These are phyloP conservation scores for Lomentospora prolificans DNA, from an alignment of 2,329 filamentous ascomycete species.

Conservation along the genomic window DNA sequence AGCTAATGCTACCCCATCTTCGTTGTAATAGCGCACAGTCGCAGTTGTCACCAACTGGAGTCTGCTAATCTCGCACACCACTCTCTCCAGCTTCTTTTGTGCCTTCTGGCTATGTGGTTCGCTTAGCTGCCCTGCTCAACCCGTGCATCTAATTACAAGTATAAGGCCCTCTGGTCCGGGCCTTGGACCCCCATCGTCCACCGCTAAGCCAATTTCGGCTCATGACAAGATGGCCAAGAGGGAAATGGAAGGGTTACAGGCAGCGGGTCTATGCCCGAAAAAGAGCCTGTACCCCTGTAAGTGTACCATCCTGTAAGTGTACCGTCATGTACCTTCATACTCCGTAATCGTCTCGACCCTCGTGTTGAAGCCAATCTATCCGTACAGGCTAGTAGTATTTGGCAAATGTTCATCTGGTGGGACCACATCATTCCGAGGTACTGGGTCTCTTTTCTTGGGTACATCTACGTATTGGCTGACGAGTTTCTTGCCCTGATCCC, in stretches of 20 bases:
- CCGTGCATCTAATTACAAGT: background rate
- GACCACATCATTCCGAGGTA: too few relatives aligned
- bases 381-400: too few relatives aligned
- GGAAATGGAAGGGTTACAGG: slow-evolving; percentile 1
- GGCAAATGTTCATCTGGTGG: too few relatives aligned
- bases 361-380: too few relatives aligned
- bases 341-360: too few relatives aligned
- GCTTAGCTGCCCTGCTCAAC: background rate
- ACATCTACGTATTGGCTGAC: background rate
- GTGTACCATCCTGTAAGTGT: background rate
- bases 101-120: background rate
- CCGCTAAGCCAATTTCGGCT: background rate
- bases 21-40: background rate
- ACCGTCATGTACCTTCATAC: too few relatives aligned
- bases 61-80: background rate
- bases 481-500: background rate
- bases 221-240: background rate
- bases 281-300: background rate
- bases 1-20: background rate
- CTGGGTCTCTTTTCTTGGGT: background rate
- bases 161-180: background rate
- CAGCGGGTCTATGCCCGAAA: background rate
- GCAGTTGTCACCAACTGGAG: background rate
- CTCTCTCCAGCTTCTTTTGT: background rate
- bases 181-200: background rate